phyloP scores from a whole-genome alignment of 2,329 filamentous ascomycete genomes.

The Zalaria obscura region DNA sequence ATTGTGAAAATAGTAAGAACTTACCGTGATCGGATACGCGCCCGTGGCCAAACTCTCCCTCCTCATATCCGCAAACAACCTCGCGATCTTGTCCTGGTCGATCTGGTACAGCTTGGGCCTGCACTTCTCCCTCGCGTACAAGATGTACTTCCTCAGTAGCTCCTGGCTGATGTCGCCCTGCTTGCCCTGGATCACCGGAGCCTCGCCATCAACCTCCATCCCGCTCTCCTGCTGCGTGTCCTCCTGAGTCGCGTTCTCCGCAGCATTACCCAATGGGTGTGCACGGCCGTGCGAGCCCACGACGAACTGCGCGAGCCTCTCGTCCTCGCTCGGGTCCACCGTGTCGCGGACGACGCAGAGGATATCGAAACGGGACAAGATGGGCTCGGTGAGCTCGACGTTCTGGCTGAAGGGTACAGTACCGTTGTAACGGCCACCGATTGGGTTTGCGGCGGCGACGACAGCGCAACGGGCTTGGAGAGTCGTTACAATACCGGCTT shows the following conservation, averaged over 20 bases:
- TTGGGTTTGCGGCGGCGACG: conserved; percentile 91
- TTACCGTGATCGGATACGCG: conserved; percentile 92
- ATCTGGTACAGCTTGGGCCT: conserved; percentile 91
- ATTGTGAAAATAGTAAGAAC: conserved; percentile 23
- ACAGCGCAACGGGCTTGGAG: conserved; percentile 92
- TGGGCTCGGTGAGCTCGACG: conserved; percentile 92
- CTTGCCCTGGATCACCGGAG: conserved; percentile 30
- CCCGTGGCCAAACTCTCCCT: conserved; percentile 85
- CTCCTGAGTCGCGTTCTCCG: conserved; percentile 28
- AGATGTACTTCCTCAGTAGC: conserved; percentile 86
- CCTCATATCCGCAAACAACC: conserved; percentile 92
- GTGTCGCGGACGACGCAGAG: conserved; percentile 92
- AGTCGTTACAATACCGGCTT: conserved; percentile 95
- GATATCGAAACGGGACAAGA: conserved; percentile 95
- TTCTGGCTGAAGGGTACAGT: conserved; percentile 94
- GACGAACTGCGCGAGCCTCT: conserved; percentile 85
- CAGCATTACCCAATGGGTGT: conserved; percentile 44
- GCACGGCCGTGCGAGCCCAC: conserved; percentile 87
- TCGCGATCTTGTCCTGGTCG: conserved; percentile 90
- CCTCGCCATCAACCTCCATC: conserved; percentile 45
- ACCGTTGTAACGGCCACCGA: conserved; percentile 90
- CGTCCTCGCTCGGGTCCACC: conserved; percentile 83
- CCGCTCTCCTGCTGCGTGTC: conserved; percentile 30
- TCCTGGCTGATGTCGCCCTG: conserved; percentile 68
- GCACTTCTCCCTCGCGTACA: conserved; percentile 83